Evolutionary conservation across 1,139 yeast species (phyloP), one percentile per base, ranked within the genome.

Genomic region (Yamadazyma kanchanaburiensis): DNA sequence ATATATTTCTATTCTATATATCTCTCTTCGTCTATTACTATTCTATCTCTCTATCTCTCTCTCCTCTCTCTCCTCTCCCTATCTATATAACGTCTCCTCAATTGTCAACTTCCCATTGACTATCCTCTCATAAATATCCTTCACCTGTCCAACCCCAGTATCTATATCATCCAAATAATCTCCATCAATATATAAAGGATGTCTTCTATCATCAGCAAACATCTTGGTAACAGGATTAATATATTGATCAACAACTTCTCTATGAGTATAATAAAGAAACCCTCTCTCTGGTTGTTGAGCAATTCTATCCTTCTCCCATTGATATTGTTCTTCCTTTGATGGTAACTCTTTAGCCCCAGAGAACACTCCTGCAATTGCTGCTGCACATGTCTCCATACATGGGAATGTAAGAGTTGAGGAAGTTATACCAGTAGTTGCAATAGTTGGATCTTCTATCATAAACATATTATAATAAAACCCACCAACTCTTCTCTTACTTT

Each of bases 321-420:
- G 32, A 16, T 31, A 34, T 39, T 59, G 67, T 20, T 53, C 63
- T 25, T 51, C 49, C 21, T 46, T 40, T 0, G 55, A 29, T 4
- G 68, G 68, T 25, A 59, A 46, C 5, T 39, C 25, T 13, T 35
- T 39, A 20, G 52, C 46, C 9, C 55, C 58, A 4, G 64, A 58
- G 73, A 74, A 68, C 4, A 66, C 65, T 6, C 74, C 74, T 9
- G 74, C 72, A 24, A 68, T 50, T 0, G 72, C 70, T 12, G 70
- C 64, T 3, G 70, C 64, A 38, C 58, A 52, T 4, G 65, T 58
- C 40, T 69, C 75, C 23, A 68, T 61, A 4, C 67, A 51, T 33
- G 61, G 60, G 48, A 69, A 68, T 35, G 64, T 64, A 16, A 65
- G 43, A 3, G 64, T 59, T 9, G 69, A 58, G 8, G 60, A 51